A percentile compares a stretch with the other conserved stretches of the same genome.
These are phyloP conservation scores for Nicotiana noctiflora DNA, from an alignment of 257 asterid genomes.

Conservation along the genomic window DNA sequence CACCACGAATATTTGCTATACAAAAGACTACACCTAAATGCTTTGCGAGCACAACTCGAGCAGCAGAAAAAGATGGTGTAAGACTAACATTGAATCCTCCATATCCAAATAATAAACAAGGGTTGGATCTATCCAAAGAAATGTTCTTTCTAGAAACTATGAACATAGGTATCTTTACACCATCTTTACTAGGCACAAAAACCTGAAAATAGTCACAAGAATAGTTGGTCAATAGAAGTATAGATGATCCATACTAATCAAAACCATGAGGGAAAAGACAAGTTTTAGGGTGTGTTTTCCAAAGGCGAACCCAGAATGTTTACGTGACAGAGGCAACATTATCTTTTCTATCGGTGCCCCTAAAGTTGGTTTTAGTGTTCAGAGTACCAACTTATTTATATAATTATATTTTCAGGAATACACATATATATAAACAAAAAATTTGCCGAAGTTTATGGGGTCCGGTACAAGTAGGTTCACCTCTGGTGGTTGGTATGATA, in stretches of 20 bases:
- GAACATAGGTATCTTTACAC: conserved; percentile 65
- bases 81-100: conserved; percentile 85
- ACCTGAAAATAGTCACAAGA: conserved; percentile 38
- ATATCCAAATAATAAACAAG: conserved; percentile 75
- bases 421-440: background rate
- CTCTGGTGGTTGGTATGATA: too few species aligned
- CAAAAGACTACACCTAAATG: conserved; percentile 69
- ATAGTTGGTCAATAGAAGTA: background rate
- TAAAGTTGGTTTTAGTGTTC: too few species aligned
- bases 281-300: too few species aligned
- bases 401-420: too few species aligned
- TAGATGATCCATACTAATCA: too few species aligned
- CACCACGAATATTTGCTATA: conserved; percentile 92
- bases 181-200: conserved; percentile 77
- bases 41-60: conserved; percentile 55
- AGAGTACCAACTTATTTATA: too few species aligned
- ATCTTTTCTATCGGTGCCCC: too few species aligned
- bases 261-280: too few species aligned
- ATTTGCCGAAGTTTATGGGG: too few species aligned
- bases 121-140: conserved; percentile 72
- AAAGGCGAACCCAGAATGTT: too few species aligned
- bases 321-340: too few species aligned
- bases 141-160: conserved; percentile 72
- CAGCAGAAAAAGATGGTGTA: conserved; percentile 57
- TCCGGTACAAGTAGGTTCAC: too few species aligned